Conservation (phyloP, 345 rosid genomes). For the Rhizophora mangle region DNA sequence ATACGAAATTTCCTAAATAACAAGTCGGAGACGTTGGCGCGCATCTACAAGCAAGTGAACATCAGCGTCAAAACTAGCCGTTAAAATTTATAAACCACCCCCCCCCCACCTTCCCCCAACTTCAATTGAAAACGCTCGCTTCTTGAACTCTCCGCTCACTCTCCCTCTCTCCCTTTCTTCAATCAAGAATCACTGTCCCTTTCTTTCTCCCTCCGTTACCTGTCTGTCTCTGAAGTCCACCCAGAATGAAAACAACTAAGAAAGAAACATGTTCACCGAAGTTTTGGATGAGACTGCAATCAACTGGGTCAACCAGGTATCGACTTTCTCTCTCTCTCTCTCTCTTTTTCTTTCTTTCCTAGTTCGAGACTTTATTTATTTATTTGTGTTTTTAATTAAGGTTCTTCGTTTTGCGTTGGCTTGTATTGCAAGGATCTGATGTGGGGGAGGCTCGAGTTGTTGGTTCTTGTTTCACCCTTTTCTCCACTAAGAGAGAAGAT, state of each 20-base stretch:
- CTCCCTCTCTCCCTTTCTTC: not conserved
- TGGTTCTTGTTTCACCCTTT: conserved; percentile 52
- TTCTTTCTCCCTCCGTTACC: not conserved
- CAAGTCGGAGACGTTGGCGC: too few species aligned
- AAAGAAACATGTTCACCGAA: conserved; percentile 49
- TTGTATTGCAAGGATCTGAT: conserved; percentile 35
- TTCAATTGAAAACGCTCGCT: conserved; percentile 20
- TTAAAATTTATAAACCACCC: conserved; percentile 26
- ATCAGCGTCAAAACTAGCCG: conserved; percentile 61
- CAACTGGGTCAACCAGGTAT: conserved; percentile 73
- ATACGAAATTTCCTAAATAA: too few species aligned
- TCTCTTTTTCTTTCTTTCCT: not conserved
- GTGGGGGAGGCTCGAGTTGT: conserved; percentile 36
- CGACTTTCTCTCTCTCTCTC: too few species aligned
- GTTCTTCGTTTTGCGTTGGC: not conserved
- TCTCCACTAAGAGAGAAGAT: conserved; percentile 42
- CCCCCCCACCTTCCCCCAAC: not conserved
- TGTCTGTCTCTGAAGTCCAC: not conserved
- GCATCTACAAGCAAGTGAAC: not conserved
- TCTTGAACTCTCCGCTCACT: not conserved
- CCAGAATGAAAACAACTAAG: not conserved
- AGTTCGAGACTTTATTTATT: not conserved
- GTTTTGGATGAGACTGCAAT: conserved; percentile 64
- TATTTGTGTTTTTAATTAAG: not conserved
- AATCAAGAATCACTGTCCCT: conserved; percentile 1